Conservation (phyloP, 108 stramenopile genomes). For the Hondaea fermentalgiana region DNA sequence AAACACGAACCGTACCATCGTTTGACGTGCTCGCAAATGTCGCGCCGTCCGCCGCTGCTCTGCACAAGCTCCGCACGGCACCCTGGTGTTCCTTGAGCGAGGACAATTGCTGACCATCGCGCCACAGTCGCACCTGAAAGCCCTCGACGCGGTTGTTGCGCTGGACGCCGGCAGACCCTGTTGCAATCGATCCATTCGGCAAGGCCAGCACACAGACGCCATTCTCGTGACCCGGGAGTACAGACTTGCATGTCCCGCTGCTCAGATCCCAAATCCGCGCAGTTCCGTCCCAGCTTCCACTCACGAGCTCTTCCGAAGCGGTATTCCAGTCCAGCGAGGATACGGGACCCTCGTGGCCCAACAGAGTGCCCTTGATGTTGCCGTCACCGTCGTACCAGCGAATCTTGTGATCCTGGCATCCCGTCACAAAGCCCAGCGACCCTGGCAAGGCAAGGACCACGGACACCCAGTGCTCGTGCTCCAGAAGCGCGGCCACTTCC, state of each 20-base stretch:
- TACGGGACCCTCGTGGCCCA: not conserved
- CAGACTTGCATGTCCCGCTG: not conserved
- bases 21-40: constrained; percentile 11
- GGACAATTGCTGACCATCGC: not conserved
- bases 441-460: not conserved
- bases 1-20: not conserved
- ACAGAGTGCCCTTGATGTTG: not conserved
- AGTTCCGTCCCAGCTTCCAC: constrained; percentile 2
- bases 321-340: not conserved
- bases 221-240: not conserved
- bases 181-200: not conserved
- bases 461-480: constrained; percentile 12
- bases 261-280: not conserved
- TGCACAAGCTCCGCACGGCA: not conserved
- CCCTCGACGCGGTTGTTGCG: not conserved
- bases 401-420: not conserved
- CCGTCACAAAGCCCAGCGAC: not conserved
- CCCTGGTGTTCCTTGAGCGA: not conserved
- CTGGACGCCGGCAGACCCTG: not conserved
- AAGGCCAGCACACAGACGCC: not conserved
- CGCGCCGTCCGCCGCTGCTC: not conserved
- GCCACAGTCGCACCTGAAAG: constrained; percentile 4
- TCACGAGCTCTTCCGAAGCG: not conserved
- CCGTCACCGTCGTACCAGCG: not conserved
- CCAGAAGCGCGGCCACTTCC: not conserved